A percentile compares a stretch with the other conserved stretches of the same genome.
phyloP scores from a whole-genome alignment of 2,329 filamentous ascomycete species.

The Thermoascus crustaceus region DNA sequence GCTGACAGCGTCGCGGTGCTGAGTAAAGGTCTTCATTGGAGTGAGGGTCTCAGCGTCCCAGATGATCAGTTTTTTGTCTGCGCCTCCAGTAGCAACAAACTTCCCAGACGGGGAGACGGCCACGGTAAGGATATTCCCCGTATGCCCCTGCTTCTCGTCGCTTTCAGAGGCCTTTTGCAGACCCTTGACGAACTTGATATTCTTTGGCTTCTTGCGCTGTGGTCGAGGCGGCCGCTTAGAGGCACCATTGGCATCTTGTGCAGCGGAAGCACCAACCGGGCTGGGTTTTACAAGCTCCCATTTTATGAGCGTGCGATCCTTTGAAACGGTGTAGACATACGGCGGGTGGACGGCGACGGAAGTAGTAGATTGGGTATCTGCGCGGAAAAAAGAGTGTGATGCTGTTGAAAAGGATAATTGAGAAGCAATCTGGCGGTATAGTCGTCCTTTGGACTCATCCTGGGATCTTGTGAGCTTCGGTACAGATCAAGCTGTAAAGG shows the following conservation, averaged over 20 bases:
- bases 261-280: conserved; percentile 28
- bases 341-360: conserved; percentile 70
- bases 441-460: conserved; percentile 79
- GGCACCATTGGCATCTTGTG: conserved; percentile 57
- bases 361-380: conserved; percentile 70
- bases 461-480: conserved; percentile 16
- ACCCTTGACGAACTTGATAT: conserved; percentile 42
- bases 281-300: conserved; percentile 64
- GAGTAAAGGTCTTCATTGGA: conserved; percentile 75
- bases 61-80: conserved; percentile 75
- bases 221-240: conserved; percentile 49
- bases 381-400: conserved; percentile 64
- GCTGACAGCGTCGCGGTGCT: conserved; percentile 82
- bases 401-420: conserved; percentile 63
- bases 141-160: conserved; percentile 60
- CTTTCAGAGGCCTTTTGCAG: conserved; percentile 33
- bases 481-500: background rate
- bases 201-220: conserved; percentile 37
- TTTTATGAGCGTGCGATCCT: conserved; percentile 76
- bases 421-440: conserved; percentile 72
- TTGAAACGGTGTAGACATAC: conserved; percentile 80
- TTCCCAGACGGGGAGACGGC: conserved; percentile 84
- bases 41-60: conserved; percentile 76
- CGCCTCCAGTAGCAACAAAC: conserved; percentile 82
- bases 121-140: conserved; percentile 69